These are phyloP conservation scores for Yarrowia bubula DNA, from an alignment of 805 yeast genomes.

Conservation along the genomic window DNA sequence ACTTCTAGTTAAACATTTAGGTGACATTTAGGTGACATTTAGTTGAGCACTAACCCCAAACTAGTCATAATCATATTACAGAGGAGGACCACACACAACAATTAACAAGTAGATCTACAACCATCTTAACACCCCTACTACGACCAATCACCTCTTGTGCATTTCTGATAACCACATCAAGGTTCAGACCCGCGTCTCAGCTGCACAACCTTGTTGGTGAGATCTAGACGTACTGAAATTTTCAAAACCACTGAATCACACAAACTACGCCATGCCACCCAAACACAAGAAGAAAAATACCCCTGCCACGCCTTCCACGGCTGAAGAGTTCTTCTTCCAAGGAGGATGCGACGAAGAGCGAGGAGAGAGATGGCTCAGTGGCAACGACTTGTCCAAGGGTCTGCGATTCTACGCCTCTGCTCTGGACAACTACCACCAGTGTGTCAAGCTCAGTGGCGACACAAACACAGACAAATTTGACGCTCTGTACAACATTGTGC, in stretches of 20 bases:
- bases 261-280: not conserved
- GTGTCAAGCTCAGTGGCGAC: conserved; percentile 22
- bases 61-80: too few relatives aligned
- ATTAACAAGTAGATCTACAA: too few relatives aligned
- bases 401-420: conserved; percentile 56
- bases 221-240: not conserved
- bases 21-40: too few relatives aligned
- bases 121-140: not conserved
- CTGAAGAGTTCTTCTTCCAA: conserved; percentile 53
- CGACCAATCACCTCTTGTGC: not conserved
- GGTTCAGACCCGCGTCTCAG: not conserved
- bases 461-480: conserved; percentile 39
- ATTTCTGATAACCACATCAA: not conserved
- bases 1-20: too few relatives aligned
- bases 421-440: conserved; percentile 29
- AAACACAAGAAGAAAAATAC: conserved; percentile 7
- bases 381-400: conserved; percentile 59
- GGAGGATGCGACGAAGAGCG: conserved; percentile 65
- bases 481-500: conserved; percentile 55
- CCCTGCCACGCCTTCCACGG: conserved; percentile 38
- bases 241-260: not conserved
- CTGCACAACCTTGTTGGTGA: conserved; percentile 13
- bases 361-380: conserved; percentile 72
- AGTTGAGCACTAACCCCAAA: too few relatives aligned
- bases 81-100: too few relatives aligned